Evolutionary conservation across 257 asterid species (phyloP), one percentile per base, ranked within the genome.

Genomic region (Solanum chiquidenum): DNA sequence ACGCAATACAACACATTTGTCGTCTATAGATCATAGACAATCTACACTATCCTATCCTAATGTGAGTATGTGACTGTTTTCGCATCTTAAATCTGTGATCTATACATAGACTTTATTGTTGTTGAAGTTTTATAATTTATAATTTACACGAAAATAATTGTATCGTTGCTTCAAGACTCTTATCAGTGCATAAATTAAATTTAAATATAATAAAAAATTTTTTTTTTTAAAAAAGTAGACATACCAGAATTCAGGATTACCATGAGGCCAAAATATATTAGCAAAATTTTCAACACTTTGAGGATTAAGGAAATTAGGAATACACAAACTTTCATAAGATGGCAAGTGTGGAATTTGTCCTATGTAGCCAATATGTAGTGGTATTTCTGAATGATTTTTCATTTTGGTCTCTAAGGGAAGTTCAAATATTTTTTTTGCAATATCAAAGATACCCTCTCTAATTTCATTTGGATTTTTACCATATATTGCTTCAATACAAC

Each of bases 301-400:
- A 31, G 77, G 77, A 3, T 0, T 0, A 7, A 31, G 42, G 0
- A 71, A 71, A 16, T 33, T 3, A 71, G 77, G 25, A 71, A 7
- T 7, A 7, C 9, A 0, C n/a, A 71, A 7, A 33, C 40, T 31
- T 12, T 14, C 77, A 71, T 13, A 71, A 1, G 4, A 31, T 71
- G 77, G 77, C 3, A 71, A 3, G 7, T 29, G 6, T 46, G 77
- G 77, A 71, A 33, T 8, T 1, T 3, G 2, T 0, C 25, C 42
- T 3, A 3, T 0, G 4, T 31, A 72, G 42, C 52, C 52, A 12
- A 25, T n/a, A 2, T 21, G 7, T 0, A 9, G 0, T 1, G 29
- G 18, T 35, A 3, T 5, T 0, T 73, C 14, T 34, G 29, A 18
- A 2, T 7, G 1, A 4, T 34, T 9, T 34, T 20, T 35, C 82